These are phyloP conservation scores for Pichia californica DNA, from an alignment of 805 yeast genomes.

Conservation along the genomic window DNA sequence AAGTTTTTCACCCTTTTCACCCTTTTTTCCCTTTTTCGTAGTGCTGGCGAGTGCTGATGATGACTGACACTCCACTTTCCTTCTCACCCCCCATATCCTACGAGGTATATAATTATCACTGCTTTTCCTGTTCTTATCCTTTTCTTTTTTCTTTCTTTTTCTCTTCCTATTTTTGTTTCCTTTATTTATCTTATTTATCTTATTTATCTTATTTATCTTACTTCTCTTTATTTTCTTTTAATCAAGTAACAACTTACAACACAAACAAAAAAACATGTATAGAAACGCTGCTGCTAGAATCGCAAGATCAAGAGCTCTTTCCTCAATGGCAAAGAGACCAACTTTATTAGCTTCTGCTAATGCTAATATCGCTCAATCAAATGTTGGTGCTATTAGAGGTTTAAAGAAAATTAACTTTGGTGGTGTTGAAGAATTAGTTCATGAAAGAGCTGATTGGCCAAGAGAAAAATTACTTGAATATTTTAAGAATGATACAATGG, in stretches of 20 bases:
- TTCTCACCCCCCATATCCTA: too few species aligned
- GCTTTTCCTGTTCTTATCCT: neutral
- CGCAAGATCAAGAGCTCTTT: slow-evolving; percentile 51
- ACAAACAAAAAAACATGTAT: slow-evolving; percentile 20
- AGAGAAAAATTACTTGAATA: slow-evolving; percentile 89
- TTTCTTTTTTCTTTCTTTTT: neutral
- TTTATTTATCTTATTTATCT: neutral
- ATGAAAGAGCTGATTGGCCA: slow-evolving; percentile 99
- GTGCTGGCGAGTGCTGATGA: too few species aligned
- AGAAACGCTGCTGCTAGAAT: slow-evolving; percentile 45
- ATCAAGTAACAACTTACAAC: slow-evolving; percentile 20
- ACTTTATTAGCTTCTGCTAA: slow-evolving; percentile 28
- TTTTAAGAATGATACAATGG: slow-evolving; percentile 97
- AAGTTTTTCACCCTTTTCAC: too few species aligned
- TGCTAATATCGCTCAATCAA: slow-evolving; percentile 38
- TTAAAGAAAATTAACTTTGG: slow-evolving; percentile 94
- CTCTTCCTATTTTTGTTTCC: neutral
- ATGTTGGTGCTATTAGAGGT: slow-evolving; percentile 70
- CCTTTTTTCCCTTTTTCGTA: too few species aligned
- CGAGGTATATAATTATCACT: too few species aligned
- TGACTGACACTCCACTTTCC: too few species aligned
- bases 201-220: too few species aligned
- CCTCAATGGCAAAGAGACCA: slow-evolving; percentile 34
- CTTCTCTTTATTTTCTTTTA: neutral
- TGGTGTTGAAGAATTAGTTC: slow-evolving; percentile 90